Percentiles rank a stretch among this genome's conserved stretches.
These are phyloP conservation scores for Aspergillus fijiensis DNA, from an alignment of 2,329 filamentous ascomycete species.

Conservation along the genomic window DNA sequence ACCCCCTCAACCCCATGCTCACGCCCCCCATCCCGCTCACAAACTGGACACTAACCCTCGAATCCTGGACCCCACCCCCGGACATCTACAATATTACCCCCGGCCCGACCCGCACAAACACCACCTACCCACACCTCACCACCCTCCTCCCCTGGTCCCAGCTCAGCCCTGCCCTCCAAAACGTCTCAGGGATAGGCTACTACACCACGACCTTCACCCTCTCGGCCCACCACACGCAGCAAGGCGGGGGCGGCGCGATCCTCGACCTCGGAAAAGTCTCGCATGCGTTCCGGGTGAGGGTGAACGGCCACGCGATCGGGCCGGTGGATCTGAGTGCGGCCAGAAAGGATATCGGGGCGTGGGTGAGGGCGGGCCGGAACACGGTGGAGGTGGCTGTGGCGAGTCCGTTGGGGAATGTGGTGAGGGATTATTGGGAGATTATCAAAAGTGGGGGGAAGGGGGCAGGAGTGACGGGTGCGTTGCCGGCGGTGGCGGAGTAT, in stretches of 20 bases:
- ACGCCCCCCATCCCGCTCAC: slow-evolving; percentile 18
- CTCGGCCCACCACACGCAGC: neutral
- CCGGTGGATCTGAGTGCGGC: slow-evolving; percentile 13
- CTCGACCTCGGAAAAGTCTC: slow-evolving; percentile 15
- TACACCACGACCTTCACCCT: slow-evolving; percentile 17
- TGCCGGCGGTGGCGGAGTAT: neutral
- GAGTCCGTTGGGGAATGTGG: neutral
- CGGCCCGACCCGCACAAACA: slow-evolving; percentile 27
- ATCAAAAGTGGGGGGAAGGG: neutral
- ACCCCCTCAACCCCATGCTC: neutral
- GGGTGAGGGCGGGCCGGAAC: neutral
- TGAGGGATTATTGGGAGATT: neutral
- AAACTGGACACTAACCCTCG: slow-evolving; percentile 39
- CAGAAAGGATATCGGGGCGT: neutral
- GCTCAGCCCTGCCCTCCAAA: slow-evolving; percentile 28
- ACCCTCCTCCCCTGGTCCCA: slow-evolving; percentile 37
- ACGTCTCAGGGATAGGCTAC: slow-evolving; percentile 26
- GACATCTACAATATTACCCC: slow-evolving; percentile 30
- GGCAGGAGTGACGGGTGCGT: neutral
- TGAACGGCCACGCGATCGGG: slow-evolving; percentile 16
- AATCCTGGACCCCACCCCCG: slow-evolving; percentile 41
- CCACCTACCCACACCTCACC: slow-evolving; percentile 27
- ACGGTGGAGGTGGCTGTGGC: neutral
- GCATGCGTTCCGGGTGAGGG: slow-evolving; percentile 8
- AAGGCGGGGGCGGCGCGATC: slow-evolving; percentile 14